phyloP scores from a whole-genome alignment of 805 yeast genomes.

The Phaffomyces antillensis region DNA sequence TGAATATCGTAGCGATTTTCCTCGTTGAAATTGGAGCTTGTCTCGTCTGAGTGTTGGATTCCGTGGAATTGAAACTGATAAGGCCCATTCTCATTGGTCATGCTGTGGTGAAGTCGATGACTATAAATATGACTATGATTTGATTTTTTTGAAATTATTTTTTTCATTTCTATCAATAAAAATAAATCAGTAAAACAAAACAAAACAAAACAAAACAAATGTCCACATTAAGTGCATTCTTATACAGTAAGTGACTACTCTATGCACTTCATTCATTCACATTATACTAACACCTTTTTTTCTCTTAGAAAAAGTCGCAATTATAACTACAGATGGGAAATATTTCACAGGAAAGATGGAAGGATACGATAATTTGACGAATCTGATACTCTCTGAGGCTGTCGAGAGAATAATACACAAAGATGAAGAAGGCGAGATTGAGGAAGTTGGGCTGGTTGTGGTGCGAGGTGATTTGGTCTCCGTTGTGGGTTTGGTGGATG shows the following conservation, averaged over 20 bases:
- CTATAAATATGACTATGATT: background rate
- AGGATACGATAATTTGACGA: constrained; percentile 63
- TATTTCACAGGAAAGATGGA: constrained; percentile 40
- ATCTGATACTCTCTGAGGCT: constrained; percentile 46
- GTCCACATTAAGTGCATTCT: constrained; percentile 18
- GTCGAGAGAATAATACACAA: constrained; percentile 44
- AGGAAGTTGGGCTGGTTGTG: constrained; percentile 40
- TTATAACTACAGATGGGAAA: constrained; percentile 52
- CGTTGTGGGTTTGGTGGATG: constrained; percentile 48
- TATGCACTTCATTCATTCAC: no score
- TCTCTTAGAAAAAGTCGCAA: constrained; percentile 38
- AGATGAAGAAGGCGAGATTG: constrained; percentile 17
- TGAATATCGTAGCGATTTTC: constrained; percentile 32
- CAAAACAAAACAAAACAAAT: constrained; percentile 4
- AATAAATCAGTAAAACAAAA: background rate
- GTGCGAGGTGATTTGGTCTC: constrained; percentile 55
- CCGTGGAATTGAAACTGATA: constrained; percentile 15
- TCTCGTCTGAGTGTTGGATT: background rate
- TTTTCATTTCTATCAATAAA: background rate
- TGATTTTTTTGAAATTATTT: background rate
- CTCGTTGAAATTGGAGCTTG: background rate
- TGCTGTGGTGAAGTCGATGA: background rate
- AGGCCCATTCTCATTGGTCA: background rate
- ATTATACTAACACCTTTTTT: constrained; percentile 9
- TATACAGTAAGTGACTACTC: constrained; percentile 15